These are phyloP conservation scores for Diospyros lotus DNA, from an alignment of 148 eudicot species.

Conservation along the genomic window DNA sequence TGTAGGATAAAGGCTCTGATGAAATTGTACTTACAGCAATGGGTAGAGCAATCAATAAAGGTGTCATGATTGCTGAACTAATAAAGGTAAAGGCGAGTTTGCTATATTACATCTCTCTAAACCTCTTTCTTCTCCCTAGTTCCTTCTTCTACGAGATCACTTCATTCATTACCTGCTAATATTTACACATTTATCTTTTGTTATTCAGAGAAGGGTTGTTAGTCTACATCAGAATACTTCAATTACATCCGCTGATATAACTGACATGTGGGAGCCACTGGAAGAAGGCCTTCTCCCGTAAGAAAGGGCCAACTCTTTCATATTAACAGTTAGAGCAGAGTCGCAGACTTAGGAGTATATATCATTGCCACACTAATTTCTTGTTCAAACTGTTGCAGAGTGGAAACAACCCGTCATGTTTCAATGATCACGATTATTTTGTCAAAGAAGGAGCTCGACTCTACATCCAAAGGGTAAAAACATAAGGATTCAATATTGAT, in stretches of 20 bases:
- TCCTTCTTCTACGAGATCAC: not conserved
- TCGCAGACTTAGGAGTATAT: not conserved
- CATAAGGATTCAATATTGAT: no score
- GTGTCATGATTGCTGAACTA: constrained; percentile 67
- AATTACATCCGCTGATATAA: constrained; percentile 59
- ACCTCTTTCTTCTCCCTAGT: not conserved
- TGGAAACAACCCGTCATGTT: constrained; percentile 76
- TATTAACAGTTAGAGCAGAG: not conserved
- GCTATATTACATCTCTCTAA: not conserved
- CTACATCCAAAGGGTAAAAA: constrained; percentile 52
- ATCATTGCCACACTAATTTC: not conserved
- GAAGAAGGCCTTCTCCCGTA: constrained; percentile 78
- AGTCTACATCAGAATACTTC: constrained; percentile 56
- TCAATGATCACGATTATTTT: constrained; percentile 60
- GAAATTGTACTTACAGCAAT: constrained; percentile 73
- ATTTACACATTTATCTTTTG: not conserved
- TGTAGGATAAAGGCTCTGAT: constrained; percentile 54
- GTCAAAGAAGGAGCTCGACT: constrained; percentile 58
- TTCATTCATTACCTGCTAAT: not conserved
- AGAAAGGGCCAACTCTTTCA: constrained; percentile 11
- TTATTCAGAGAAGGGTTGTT: constrained; percentile 54
- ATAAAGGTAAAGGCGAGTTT: constrained; percentile 43
- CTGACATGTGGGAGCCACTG: constrained; percentile 61
- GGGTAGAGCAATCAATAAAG: constrained; percentile 83
- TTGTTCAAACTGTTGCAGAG: constrained; percentile 24